Evolutionary conservation across 2,329 filamentous ascomycete genomes (phyloP).

Genomic region (Zymoseptoria tritici): DNA sequence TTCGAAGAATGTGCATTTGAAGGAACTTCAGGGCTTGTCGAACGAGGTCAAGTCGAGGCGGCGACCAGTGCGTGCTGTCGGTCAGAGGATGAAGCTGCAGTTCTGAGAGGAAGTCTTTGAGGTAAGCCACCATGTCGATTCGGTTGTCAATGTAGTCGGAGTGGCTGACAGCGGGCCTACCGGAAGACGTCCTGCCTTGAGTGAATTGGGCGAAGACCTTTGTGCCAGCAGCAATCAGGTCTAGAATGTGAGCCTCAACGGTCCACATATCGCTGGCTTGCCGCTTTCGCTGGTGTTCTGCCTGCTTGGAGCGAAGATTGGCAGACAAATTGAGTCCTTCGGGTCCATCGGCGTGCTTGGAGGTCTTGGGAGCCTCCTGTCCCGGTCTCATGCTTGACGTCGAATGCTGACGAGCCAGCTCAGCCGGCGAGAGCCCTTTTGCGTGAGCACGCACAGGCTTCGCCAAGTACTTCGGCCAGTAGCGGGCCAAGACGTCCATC

Average conservation of each 20-base stretch:
- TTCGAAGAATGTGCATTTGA: too few relatives aligned
- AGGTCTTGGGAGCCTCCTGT: neutral
- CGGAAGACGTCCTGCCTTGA: slow-evolving; percentile 8
- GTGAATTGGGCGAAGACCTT: slow-evolving; percentile 37
- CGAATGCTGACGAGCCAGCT: neutral
- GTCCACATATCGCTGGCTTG: neutral
- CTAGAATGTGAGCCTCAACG: slow-evolving; percentile 28
- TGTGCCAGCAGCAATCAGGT: slow-evolving; percentile 37
- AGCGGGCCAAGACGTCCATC: neutral
- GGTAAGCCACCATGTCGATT: too few relatives aligned
- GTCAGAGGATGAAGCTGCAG: too few relatives aligned
- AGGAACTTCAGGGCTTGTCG: too few relatives aligned
- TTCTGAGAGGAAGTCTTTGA: too few relatives aligned
- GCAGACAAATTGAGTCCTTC: neutral
- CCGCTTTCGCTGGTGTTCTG: neutral
- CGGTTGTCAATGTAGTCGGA: too few relatives aligned
- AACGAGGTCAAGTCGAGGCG: too few relatives aligned
- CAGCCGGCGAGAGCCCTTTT: neutral
- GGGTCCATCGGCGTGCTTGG: neutral
- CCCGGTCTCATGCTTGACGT: neutral
- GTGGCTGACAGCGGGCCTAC: too few relatives aligned
- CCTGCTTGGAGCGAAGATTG: neutral
- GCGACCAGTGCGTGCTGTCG: too few relatives aligned
- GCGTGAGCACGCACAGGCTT: neutral
- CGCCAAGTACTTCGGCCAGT: neutral